Evolutionary conservation across 2,329 filamentous ascomycete genomes (phyloP), one percentile per base, ranked within the genome.

Genomic region (Pseudocercospora fijiensis): DNA sequence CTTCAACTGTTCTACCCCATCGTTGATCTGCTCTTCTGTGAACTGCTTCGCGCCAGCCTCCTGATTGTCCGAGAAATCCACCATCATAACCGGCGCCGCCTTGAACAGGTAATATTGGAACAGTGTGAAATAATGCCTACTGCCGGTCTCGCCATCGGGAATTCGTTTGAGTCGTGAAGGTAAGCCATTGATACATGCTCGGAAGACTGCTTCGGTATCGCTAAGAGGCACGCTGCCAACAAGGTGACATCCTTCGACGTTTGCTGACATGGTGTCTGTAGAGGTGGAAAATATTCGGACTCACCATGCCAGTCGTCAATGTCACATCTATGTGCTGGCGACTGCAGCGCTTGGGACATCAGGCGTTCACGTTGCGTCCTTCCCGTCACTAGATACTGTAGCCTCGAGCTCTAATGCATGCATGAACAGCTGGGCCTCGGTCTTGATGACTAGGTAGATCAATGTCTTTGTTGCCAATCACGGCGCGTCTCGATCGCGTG

Each of bases 91-190:
- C 10, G 62, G 62, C 13, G 57, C 56, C 20, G 22, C 45, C 28
- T 64, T 64, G 45, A 64, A 61, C 10, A 64, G 33, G 30, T 53
- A 53, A 37, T 60, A 61, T 47, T 78, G 78, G 68, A 71, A 79
- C 30, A 57, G 37, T n/a, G 75, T 71, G 58, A 74, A 79, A 53
- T 69, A 72, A n/a, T 71, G 43, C 26, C 78, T 71, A 41, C 70
- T 49, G n/a, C 71, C 76, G 8, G 76, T 76, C 65, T 81, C 79
- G 45, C 78, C 79, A 65, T 80, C 79, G 4, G 78, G 78, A 1
- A 80, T 71, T 18, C 73, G 73, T 22, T 67, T 70, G 10, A 80
- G 69, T 22, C 75, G 77, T 20, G 67, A 61, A 3, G 76, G 73
- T 1, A 79, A 70, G 8, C 67, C 66, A 6, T 65, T 58, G 18